Evolutionary conservation across 2,329 filamentous ascomycete genomes (phyloP), one percentile per base, ranked within the genome.

Genomic region (Fusarium albosuccineum): DNA sequence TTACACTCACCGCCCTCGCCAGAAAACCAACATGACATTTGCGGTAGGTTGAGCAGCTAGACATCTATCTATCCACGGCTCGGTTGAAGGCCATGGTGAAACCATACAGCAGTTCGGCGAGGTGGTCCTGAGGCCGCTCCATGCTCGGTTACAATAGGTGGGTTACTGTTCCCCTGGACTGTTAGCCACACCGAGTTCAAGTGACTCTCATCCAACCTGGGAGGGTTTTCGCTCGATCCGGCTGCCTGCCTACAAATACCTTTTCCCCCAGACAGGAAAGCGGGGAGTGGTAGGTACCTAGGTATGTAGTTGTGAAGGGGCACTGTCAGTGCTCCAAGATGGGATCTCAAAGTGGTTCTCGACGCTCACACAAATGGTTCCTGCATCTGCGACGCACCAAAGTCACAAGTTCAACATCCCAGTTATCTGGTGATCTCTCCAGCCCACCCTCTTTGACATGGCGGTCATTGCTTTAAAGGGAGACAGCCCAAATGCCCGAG

Each of bases 341-440:
- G 41, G 34, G 37, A 67, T 62, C 57, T 67, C 40, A 17, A 51
- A 51, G 41, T 44, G 44, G 53, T 52, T 61, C 51, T 56, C 45
- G 40, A 66, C 41, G 34, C 45, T 51, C 29, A 42, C n/a, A 17
- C 57, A n/a, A 55, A 22, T 11, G 49, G 66, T 68, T 68, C 66
- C 66, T 68, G 66, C 66, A 69, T 68, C 57, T 66, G 42, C 39
- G 37, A 66, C 60, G 49, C 57, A 46, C 57, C 60, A 51, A 58
- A 56, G 54, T 62, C 60, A 66, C 50, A 42, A 57, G 62, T 58
- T 62, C 49, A 63, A 40, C 44, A 54, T 60, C 54, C 50, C 34
- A 66, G 49, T 46, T 49, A 62, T 60, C 66, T 63, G 62, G 46
- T 66, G 65, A 68, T 59, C 65, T 64, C 42, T 37, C 37, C 39